Conservation (phyloP, 2,329 filamentous ascomycete genomes). For the Huntiella omanensis region DNA sequence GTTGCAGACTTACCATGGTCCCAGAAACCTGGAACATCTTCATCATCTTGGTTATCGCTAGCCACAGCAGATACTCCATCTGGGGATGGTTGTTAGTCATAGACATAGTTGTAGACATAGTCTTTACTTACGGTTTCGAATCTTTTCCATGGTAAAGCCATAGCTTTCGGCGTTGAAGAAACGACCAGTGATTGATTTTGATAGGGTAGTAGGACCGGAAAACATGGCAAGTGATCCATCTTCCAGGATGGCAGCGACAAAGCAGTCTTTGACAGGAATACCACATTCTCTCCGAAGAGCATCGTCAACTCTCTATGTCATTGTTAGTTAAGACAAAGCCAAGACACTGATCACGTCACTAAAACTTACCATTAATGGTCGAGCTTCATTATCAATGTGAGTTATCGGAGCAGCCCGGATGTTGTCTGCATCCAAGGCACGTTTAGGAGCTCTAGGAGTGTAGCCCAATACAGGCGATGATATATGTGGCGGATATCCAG, state of each 20-base stretch:
- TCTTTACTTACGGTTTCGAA: conserved; percentile 1
- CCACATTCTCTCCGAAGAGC: conserved; percentile 33
- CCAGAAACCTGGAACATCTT: background rate
- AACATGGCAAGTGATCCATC: conserved; percentile 28
- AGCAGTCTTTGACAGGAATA: conserved; percentile 32
- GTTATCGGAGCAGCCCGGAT: no score
- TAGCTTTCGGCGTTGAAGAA: conserved; percentile 30
- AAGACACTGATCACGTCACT: no score
- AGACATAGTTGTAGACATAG: background rate
- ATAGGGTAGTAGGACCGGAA: conserved; percentile 23
- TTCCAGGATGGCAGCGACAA: conserved; percentile 31
- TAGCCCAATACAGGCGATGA: no score
- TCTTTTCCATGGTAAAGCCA: conserved; percentile 9
- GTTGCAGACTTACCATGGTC: no score
- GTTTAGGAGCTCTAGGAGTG: no score
- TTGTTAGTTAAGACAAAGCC: no score
- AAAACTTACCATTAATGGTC: no score
- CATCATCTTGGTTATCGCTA: background rate
- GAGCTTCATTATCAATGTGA: no score
- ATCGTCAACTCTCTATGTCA: conserved; percentile 27
- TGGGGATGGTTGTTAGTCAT: background rate
- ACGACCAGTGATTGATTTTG: conserved; percentile 21
- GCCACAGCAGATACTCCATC: background rate
- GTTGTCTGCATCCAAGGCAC: no score
- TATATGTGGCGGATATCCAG: no score